These are phyloP conservation scores for Hyphopichia burtonii DNA, from an alignment of 1,139 yeast species.

Conservation along the genomic window DNA sequence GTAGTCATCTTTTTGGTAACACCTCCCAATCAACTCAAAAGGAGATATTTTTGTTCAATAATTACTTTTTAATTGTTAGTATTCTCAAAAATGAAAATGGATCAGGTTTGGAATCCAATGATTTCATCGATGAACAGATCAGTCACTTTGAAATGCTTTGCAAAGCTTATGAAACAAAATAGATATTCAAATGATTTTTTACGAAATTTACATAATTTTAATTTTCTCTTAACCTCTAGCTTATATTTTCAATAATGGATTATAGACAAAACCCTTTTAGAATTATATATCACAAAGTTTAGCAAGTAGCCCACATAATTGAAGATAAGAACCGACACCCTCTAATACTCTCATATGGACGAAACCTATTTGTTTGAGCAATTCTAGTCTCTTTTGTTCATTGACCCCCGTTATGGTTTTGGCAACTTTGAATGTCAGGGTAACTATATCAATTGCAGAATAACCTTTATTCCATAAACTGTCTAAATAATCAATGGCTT, in stretches of 20 bases:
- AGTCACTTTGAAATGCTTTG: constrained; percentile 62
- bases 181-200: not conserved
- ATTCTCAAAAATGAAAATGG: constrained; percentile 48
- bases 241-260: not conserved
- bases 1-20: constrained; percentile 38
- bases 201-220: not conserved
- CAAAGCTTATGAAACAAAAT: constrained; percentile 49
- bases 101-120: constrained; percentile 28
- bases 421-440: constrained; percentile 85
- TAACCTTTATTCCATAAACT: constrained; percentile 87
- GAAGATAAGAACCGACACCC: constrained; percentile 87
- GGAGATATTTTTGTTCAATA: constrained; percentile 74
- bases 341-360: constrained; percentile 90
- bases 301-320: constrained; percentile 79
- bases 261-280: not conserved
- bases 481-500: constrained; percentile 64
- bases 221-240: not conserved
- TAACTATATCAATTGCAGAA: constrained; percentile 88
- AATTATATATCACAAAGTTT: constrained; percentile 43
- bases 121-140: constrained; percentile 55
- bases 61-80: constrained; percentile 59
- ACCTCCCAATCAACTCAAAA: constrained; percentile 46
- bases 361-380: constrained; percentile 83
- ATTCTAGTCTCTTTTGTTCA: constrained; percentile 68
- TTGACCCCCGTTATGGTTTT: constrained; percentile 68